Conservation (phyloP, 106 monocot species). For the Platanthera guangdongensis region DNA sequence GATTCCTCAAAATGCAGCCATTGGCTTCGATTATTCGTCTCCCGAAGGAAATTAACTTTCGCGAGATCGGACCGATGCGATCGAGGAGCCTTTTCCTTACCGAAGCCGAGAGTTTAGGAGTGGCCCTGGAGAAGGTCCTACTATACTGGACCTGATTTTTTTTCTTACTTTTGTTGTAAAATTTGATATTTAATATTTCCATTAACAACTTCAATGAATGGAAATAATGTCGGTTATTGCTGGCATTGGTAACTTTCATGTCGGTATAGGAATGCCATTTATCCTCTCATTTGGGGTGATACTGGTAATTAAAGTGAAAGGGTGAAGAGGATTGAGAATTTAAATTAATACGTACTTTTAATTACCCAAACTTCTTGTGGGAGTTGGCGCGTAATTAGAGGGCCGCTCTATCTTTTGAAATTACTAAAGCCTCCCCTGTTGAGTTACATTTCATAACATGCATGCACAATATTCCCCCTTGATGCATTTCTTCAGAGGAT, state of each 20-base stretch:
- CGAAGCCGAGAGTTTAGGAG: conserved; percentile 4
- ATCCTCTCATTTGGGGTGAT: too few relatives aligned
- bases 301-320: too few relatives aligned
- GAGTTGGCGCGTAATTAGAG: too few relatives aligned
- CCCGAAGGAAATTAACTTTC: not conserved
- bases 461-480: too few relatives aligned
- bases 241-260: not conserved
- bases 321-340: too few relatives aligned
- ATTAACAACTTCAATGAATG: not conserved
- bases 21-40: not conserved
- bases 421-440: too few relatives aligned
- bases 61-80: not conserved
- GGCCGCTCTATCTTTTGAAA: too few relatives aligned
- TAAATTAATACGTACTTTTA: too few relatives aligned
- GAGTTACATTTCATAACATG: too few relatives aligned
- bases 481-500: too few relatives aligned
- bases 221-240: not conserved
- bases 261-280: not conserved
- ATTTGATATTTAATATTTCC: not conserved
- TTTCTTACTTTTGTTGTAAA: not conserved
- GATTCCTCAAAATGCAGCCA: not conserved
- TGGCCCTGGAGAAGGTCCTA: not conserved
- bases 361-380: too few relatives aligned
- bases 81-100: not conserved
- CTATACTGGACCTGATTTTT: not conserved